Base-by-base conservation (phyloP, 345 rosid species). In the Mangifera indica region DNA sequence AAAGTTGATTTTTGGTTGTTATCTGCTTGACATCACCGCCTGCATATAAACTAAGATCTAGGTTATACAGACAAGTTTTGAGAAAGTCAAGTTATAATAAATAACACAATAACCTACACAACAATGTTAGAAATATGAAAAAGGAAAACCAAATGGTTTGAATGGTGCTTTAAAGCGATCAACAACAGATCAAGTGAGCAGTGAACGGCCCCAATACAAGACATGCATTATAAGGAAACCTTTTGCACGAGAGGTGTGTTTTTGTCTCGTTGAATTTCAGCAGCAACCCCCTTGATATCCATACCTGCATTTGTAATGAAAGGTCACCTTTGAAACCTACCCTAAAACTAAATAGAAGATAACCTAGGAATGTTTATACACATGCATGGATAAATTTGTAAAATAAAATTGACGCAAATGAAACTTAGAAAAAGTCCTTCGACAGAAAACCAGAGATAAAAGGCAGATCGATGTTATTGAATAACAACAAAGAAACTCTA, bases 1-100 rank as follows among this genome's bases (percentile, higher is more conserved):
- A 81, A 54, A 92, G 82, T 62, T 86, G 88, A 22, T 82, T 84
- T 80, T 87, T 87, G 67, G 79, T 75, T 13, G 93, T 64, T 57
- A 94, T 81, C 81, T 76, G 66, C 97, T 94, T 94, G 86, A 94
- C 92, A 85, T 94, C 97, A 82, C 98, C 97, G 24, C 97, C 92
- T 90, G 97, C 90, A 87, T 62, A 81, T 76, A 89, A 82, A 85
- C 86, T 82, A 82, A 83, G 77, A 80, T 72, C 80, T 72, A 34
- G 45, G 76, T 84, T 44, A 77, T 75, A 21, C 24, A 62, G 51
- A 60, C 37, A 53, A 60, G 70, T 63, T 64, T 12, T 2, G 21
- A 68, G 46, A 11, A 13, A 56, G 53, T 67, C 24, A 37, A 44
- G 29, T 67, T 24, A 26, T 15, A 25, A 26, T 12, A 21, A 70